phyloP scores from a whole-genome alignment of 78 protist genomes.

The Guillardia theta region DNA sequence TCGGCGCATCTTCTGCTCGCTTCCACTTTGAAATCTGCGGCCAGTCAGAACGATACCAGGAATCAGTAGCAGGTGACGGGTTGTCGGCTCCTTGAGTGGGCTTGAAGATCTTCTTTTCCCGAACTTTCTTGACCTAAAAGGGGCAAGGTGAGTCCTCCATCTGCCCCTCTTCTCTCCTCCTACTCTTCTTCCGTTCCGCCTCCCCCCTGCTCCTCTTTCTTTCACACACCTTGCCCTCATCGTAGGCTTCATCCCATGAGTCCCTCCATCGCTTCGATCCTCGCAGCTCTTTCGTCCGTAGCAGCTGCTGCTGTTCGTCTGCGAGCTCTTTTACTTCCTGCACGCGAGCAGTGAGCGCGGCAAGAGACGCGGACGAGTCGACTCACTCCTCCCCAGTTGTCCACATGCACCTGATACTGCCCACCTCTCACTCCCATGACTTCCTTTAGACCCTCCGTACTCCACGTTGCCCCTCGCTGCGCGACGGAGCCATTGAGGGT shows the following conservation, averaged over 20 bases:
- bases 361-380: too few relatives aligned
- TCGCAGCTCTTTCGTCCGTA: not conserved
- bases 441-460: not conserved
- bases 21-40: too few relatives aligned
- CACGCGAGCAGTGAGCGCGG: too few relatives aligned
- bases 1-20: too few relatives aligned
- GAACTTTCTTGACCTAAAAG: not conserved
- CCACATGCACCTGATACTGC: not conserved
- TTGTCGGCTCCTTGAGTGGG: not conserved
- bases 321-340: not conserved
- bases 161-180: not conserved
- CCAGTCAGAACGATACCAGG: not conserved
- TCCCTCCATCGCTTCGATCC: not conserved
- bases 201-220: not conserved
- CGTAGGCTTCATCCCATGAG: not conserved
- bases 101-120: not conserved
- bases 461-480: not conserved
- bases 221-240: not conserved
- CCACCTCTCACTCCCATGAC: not conserved
- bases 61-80: not conserved
- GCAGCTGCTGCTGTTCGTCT: not conserved
- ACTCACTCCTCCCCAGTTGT: not conserved
- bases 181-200: not conserved
- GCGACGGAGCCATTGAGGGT: not conserved
- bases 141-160: not conserved